Conservation (phyloP, 345 rosid genomes). For the Populus euphratica region DNA sequence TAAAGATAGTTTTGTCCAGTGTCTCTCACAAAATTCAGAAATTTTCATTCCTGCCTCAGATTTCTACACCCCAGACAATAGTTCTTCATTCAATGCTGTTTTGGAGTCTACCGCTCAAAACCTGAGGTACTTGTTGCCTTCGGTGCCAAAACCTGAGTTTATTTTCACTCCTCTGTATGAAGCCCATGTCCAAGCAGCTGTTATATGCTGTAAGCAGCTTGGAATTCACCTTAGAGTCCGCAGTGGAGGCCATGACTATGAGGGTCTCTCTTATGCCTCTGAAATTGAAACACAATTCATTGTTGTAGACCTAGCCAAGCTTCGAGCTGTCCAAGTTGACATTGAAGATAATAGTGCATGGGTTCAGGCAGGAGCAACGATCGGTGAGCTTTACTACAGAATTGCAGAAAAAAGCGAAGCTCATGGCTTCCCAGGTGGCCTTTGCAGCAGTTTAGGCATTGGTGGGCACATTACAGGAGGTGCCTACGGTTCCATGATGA, state of each 20-base stretch:
- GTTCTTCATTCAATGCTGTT: constrained; percentile 10
- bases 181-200: no score
- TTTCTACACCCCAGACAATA: constrained; percentile 23
- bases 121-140: constrained; percentile 18
- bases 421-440: constrained; percentile 22
- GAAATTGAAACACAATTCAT: no score
- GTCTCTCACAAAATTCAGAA: constrained; percentile 16
- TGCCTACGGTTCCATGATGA: no score
- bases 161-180: no score
- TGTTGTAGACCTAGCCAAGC: constrained; percentile 13
- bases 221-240: no score
- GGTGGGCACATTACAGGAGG: no score
- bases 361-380: constrained; percentile 23
- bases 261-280: no score
- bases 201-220: no score
- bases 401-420: constrained; percentile 9
- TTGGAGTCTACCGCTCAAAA: constrained; percentile 24
- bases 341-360: constrained; percentile 7
- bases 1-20: constrained; percentile 18
- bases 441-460: no score
- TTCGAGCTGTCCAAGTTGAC: constrained; percentile 4
- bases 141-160: no score
- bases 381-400: constrained; percentile 20
- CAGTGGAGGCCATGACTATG: no score
- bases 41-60: constrained; percentile 19